phyloP scores from a whole-genome alignment of 2,329 filamentous ascomycete genomes.

The Apiospora koreana region DNA sequence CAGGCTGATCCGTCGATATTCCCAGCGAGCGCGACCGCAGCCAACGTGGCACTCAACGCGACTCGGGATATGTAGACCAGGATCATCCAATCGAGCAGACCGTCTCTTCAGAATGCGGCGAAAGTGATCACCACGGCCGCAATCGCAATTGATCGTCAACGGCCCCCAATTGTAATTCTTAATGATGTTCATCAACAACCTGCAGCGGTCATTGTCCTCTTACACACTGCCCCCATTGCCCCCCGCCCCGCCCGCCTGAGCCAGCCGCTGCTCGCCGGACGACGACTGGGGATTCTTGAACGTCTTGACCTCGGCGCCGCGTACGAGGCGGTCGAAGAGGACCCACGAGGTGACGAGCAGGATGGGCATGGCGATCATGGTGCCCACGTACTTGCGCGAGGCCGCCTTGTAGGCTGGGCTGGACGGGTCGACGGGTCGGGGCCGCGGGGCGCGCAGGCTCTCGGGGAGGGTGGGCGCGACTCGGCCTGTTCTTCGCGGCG shows the following conservation, averaged over 20 bases:
- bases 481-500: background rate
- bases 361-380: constrained; percentile 55
- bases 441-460: constrained; percentile 15
- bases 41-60: background rate
- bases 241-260: background rate
- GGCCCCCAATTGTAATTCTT: background rate
- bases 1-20: background rate
- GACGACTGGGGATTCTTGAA: constrained; percentile 9
- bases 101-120: background rate
- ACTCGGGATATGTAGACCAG: background rate
- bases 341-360: constrained; percentile 56
- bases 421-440: constrained; percentile 29
- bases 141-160: background rate
- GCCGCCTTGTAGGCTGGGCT: constrained; percentile 40
- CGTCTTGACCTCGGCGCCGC: constrained; percentile 25
- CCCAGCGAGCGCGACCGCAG: background rate
- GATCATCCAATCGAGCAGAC: background rate
- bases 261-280: background rate
- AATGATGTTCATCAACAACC: background rate
- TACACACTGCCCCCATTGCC: background rate
- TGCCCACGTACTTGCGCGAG: constrained; percentile 45
- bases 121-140: background rate
- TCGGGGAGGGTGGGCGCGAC: constrained; percentile 4
- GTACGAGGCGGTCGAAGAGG: constrained; percentile 44
- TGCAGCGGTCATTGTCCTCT: background rate